Evolutionary conservation across 495 filamentous ascomycete species (phyloP).

Genomic region (Tuber aestivum): DNA sequence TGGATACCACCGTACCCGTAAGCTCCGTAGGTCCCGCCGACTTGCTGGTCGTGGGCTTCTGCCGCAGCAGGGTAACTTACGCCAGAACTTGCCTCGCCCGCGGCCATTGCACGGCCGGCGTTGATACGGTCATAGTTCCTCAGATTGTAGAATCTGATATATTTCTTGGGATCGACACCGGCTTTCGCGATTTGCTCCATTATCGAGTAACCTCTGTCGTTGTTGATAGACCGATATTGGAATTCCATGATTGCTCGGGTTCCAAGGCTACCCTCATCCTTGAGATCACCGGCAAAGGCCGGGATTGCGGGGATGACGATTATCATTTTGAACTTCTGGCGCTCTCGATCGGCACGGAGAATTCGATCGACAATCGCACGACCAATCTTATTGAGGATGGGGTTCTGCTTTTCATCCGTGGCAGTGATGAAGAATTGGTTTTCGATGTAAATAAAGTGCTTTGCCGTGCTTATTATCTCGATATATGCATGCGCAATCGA

Average conservation of each 20-base stretch:
- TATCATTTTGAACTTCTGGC: slow-evolving; percentile 74
- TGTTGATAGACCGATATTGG: slow-evolving; percentile 75
- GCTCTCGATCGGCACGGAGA: slow-evolving; percentile 62
- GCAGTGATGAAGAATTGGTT: slow-evolving; percentile 99
- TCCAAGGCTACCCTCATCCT: slow-evolving; percentile 69
- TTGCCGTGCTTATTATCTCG: slow-evolving; percentile 68
- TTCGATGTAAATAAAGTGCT: slow-evolving; percentile 90
- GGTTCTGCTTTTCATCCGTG: slow-evolving; percentile 65
- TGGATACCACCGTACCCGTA: slow-evolving; percentile 13
- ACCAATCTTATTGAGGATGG: slow-evolving; percentile 81
- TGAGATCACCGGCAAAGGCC: slow-evolving; percentile 82
- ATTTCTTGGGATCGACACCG: slow-evolving; percentile 67
- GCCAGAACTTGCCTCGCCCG: slow-evolving; percentile 61
- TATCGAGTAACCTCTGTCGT: slow-evolving; percentile 77
- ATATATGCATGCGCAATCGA: slow-evolving; percentile 88
- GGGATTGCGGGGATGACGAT: slow-evolving; percentile 84
- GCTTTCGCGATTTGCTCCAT: slow-evolving; percentile 68
- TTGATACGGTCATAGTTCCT: slow-evolving; percentile 92
- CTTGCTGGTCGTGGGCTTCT: slow-evolving; percentile 32
- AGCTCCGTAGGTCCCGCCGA: slow-evolving; percentile 35
- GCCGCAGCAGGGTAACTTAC: slow-evolving; percentile 59
- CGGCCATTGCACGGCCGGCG: slow-evolving; percentile 56
- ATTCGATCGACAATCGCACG: slow-evolving; percentile 84
- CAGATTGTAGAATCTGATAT: slow-evolving; percentile 94
- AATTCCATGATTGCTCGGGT: slow-evolving; percentile 96